Evolutionary conservation across 2,329 filamentous ascomycete species (phyloP), one percentile per base, ranked within the genome.

Genomic region (Colletotrichum neosansevieriae): DNA sequence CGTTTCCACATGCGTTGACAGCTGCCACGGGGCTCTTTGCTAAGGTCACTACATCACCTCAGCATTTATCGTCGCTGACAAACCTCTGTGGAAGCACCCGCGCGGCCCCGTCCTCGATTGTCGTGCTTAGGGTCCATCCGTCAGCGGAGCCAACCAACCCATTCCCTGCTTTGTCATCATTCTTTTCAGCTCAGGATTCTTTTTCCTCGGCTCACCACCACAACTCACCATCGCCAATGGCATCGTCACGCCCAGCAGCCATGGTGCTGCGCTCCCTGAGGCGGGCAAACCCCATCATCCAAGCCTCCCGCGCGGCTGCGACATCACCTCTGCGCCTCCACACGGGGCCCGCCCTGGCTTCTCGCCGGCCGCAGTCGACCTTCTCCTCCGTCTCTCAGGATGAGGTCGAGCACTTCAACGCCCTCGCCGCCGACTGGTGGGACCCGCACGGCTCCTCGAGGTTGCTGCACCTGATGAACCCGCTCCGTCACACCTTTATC

Each of bases 401-500:
- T 72, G 95, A 99, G 83, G 89, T 99, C 72, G 92, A 92, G 17
- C 96, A 99, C 84, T 99, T 99, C 87, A 94, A 94, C 76, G 89
- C 90, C 71, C 93, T 99, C 75, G 96, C 96, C 72, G 93, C 92
- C 72, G 91, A 91, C 75, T 99, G 96, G 96, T 99, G 96, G 96
- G 94, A 98, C 80, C 93, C 95, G 1, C 90, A 97, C 76, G 96
- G 96, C 58, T 91, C 95, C 6, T 98, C 94, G 4, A 90, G 95
- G 44, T 89, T 98, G 67, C 89, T 99, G 2, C 96, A 99, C 80
- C 91, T 97, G 73, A 98, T 99, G 95, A 98, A 99, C 82, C 96
- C 96, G 2, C 88, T 97, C 51, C 94, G 96, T 38, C 94, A 98
- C 82, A 90, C 94, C 80, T 98, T 98, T 81, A 96, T 98, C 78